A percentile compares a stretch with the other conserved stretches of the same genome.
phyloP scores from a whole-genome alignment of 352 stramenopile genomes.

The Phytophthora ramorum region DNA sequence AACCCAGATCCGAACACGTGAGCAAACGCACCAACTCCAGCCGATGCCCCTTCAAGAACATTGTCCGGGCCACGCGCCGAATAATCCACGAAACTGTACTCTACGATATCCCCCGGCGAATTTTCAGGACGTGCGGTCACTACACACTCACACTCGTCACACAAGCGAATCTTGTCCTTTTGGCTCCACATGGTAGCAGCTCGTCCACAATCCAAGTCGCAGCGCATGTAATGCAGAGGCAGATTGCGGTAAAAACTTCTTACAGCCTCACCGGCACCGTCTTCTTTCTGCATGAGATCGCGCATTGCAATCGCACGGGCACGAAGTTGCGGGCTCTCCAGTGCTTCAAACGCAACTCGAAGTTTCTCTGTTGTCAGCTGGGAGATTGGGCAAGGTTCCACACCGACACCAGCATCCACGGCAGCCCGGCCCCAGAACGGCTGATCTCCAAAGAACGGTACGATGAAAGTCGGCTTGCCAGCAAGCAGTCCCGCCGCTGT shows the following conservation, averaged over 20 bases:
- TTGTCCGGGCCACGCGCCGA: conserved; percentile 61
- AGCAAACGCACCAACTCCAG: conserved; percentile 63
- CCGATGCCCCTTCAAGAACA: conserved; percentile 51
- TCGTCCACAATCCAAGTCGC: conserved; percentile 55
- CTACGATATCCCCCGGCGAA: conserved; percentile 51
- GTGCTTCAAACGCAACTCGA: conserved; percentile 69
- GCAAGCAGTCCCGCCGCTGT: conserved; percentile 90
- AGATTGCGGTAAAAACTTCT: conserved; percentile 87
- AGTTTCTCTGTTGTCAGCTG: conserved; percentile 88
- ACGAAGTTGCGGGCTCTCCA: conserved; percentile 63
- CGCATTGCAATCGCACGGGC: conserved; percentile 57
- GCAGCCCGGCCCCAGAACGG: conserved; percentile 94
- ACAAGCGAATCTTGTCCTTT: conserved; percentile 61
- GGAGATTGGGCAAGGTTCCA: conserved; percentile 84
- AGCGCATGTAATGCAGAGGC: conserved; percentile 89
- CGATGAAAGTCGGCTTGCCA: conserved; percentile 94
- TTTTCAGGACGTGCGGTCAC: conserved; percentile 57
- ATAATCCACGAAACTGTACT: conserved; percentile 74
- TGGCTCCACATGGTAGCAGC: conserved; percentile 67
- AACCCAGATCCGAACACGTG: conserved; percentile 70
- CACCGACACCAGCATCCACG: conserved; percentile 79
- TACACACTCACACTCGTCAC: conserved; percentile 62
- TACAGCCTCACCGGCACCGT: conserved; percentile 89
- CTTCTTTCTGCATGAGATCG: conserved; percentile 77
- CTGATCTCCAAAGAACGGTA: conserved; percentile 96